These are phyloP conservation scores for Alternaria rosae DNA, from an alignment of 2,329 filamentous ascomycete species.

Conservation along the genomic window DNA sequence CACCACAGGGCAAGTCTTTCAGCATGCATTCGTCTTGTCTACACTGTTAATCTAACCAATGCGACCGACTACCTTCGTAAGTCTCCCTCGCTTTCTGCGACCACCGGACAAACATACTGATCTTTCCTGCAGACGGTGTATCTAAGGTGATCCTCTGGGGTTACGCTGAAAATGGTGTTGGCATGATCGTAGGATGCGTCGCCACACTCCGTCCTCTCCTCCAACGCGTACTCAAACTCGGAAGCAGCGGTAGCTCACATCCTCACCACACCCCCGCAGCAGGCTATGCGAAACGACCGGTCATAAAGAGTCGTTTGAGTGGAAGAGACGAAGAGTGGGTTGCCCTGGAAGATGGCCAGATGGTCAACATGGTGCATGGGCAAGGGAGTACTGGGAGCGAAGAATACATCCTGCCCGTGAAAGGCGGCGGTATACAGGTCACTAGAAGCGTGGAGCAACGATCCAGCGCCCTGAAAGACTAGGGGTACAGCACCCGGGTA, in stretches of 20 bases:
- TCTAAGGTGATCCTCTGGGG: constrained; percentile 14
- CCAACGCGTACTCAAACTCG: constrained; percentile 13
- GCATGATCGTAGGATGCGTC: constrained; percentile 14
- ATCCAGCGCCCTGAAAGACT: constrained; percentile 1
- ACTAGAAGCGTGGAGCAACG: constrained; percentile 12
- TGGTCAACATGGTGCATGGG: constrained; percentile 9
- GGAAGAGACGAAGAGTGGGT: constrained; percentile 15
- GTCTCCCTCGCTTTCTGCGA: neutral
- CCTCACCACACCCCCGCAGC: constrained; percentile 6
- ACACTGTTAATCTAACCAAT: constrained; percentile 11
- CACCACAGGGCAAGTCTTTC: constrained; percentile 9
- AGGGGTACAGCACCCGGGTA: neutral
- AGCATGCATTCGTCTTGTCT: constrained; percentile 14
- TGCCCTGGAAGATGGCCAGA: constrained; percentile 7
- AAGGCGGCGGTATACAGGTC: constrained; percentile 7
- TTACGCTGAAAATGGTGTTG: constrained; percentile 13
- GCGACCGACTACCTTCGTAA: constrained; percentile 11
- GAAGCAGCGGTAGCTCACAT: constrained; percentile 6
- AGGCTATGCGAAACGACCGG: constrained; percentile 8
- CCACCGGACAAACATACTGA: neutral
- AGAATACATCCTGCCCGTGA: constrained; percentile 6
- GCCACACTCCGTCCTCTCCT: constrained; percentile 14
- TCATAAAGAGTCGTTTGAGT: constrained; percentile 11
- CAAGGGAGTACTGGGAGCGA: constrained; percentile 8
- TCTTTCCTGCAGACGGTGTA: neutral